These are phyloP conservation scores for Penicillium vulpinum DNA, from an alignment of 2,329 filamentous ascomycete species.

Conservation along the genomic window DNA sequence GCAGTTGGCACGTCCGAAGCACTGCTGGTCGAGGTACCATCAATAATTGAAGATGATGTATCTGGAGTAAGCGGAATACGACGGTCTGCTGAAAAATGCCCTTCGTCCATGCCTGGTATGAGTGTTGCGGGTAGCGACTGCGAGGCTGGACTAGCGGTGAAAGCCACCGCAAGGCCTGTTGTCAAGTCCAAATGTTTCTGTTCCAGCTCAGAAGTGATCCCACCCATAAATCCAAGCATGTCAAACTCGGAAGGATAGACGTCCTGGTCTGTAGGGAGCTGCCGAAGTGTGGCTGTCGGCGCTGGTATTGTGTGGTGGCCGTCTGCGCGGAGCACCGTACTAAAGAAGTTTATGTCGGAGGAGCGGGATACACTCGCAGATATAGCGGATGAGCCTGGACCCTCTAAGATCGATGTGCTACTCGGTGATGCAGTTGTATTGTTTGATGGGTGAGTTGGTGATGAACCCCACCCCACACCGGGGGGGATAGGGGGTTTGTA, in stretches of 20 bases:
- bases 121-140: conserved; percentile 10
- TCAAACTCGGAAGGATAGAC: conserved; percentile 28
- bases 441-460: background rate
- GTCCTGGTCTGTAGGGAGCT: conserved; percentile 5
- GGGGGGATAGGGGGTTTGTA: conserved; percentile 30
- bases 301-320: conserved; percentile 20
- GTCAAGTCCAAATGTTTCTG: conserved; percentile 37
- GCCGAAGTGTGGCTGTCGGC: conserved; percentile 1
- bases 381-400: background rate
- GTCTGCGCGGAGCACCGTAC: conserved; percentile 30
- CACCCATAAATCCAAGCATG: conserved; percentile 41
- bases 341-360: conserved; percentile 29
- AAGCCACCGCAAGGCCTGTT: conserved; percentile 18
- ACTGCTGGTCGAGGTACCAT: conserved; percentile 16
- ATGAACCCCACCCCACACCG: conserved; percentile 6
- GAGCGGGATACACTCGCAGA: conserved; percentile 11
- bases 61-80: conserved; percentile 17
- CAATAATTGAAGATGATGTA: conserved; percentile 13
- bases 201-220: conserved; percentile 37
- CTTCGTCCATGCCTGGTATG: conserved; percentile 4
- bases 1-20: conserved; percentile 15
- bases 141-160: conserved; percentile 13
- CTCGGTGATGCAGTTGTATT: background rate
- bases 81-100: conserved; percentile 8
- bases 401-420: background rate